Conservation (phyloP, 306 rosid genomes). For the Luffa acutangula region DNA sequence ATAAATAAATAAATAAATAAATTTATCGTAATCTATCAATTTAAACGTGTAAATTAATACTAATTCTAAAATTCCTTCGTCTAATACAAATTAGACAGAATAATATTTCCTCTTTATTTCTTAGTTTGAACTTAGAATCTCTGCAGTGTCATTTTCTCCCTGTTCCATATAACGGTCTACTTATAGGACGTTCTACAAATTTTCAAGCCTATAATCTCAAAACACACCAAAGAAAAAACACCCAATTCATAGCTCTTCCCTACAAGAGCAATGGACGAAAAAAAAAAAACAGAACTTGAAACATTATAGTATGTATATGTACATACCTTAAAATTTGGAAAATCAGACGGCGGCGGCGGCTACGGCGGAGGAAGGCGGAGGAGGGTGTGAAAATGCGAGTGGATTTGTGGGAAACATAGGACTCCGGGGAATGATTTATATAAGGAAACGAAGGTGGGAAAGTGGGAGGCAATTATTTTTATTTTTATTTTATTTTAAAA, state of each 20-base stretch:
- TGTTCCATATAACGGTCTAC: neutral
- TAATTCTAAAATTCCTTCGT: too few relatives aligned
- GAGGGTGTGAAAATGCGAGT: constrained; percentile 4
- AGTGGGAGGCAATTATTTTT: constrained; percentile 18
- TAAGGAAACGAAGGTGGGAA: constrained; percentile 48
- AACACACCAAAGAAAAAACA: neutral
- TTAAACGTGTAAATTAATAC: neutral
- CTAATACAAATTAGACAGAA: neutral
- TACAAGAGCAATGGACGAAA: neutral
- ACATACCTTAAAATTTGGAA: neutral
- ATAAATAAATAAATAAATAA: neutral
- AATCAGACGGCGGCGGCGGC: neutral
- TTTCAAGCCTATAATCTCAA: neutral
- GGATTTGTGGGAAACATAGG: constrained; percentile 22
- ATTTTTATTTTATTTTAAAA: neutral
- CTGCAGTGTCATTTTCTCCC: neutral
- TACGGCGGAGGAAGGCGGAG: neutral
- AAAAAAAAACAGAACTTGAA: neutral
- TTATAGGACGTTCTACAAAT: neutral
- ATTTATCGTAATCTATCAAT: neutral
- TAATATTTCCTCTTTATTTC: neutral
- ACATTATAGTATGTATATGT: neutral
- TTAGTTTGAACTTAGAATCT: neutral
- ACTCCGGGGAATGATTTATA: constrained; percentile 42
- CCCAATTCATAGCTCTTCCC: neutral